Conservation (phyloP, 2,329 filamentous ascomycete species). For the Fusarium euwallaceae region DNA sequence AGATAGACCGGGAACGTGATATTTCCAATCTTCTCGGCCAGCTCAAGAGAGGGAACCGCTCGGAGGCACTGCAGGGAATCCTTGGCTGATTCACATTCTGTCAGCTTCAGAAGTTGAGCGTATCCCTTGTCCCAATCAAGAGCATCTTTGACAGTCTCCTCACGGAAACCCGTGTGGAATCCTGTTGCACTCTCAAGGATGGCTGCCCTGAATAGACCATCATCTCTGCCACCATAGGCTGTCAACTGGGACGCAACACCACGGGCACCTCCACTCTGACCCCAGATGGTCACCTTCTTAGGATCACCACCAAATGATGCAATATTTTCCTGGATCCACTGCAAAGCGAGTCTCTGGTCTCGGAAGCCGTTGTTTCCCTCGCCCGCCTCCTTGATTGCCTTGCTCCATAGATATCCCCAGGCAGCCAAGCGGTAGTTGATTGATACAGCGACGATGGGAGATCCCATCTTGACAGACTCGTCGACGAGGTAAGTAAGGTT, state of each 20-base stretch:
- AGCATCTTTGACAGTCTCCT: not conserved
- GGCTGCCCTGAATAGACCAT: slow-evolving; percentile 28
- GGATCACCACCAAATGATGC: slow-evolving; percentile 29
- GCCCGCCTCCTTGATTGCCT: slow-evolving; percentile 8
- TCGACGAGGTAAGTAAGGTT: slow-evolving; percentile 28
- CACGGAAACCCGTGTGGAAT: slow-evolving; percentile 24
- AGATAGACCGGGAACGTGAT: slow-evolving; percentile 32
- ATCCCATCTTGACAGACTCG: slow-evolving; percentile 30
- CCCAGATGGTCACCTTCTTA: slow-evolving; percentile 26
- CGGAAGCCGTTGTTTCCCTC: slow-evolving; percentile 32
- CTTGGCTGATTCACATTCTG: not conserved
- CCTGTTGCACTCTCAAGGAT: slow-evolving; percentile 33
- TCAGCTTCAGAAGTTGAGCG: not conserved
- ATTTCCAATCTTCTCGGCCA: slow-evolving; percentile 20
- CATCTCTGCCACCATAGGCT: slow-evolving; percentile 22
- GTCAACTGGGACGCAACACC: slow-evolving; percentile 32
- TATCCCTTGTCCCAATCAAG: slow-evolving; percentile 23
- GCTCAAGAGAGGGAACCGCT: slow-evolving; percentile 19
- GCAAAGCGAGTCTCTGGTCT: slow-evolving; percentile 31
- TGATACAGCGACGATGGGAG: slow-evolving; percentile 22
- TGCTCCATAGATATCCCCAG: slow-evolving; percentile 30
- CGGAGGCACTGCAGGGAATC: slow-evolving; percentile 29
- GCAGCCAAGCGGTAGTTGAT: slow-evolving; percentile 40
- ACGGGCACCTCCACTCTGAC: slow-evolving; percentile 34
- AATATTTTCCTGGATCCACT: slow-evolving; percentile 34